Percentiles rank a stretch among this genome's conserved stretches.
These are phyloP conservation scores for Apiotrichum brassicae DNA, from an alignment of 1,284 basidiomycete genomes.

Conservation along the genomic window DNA sequence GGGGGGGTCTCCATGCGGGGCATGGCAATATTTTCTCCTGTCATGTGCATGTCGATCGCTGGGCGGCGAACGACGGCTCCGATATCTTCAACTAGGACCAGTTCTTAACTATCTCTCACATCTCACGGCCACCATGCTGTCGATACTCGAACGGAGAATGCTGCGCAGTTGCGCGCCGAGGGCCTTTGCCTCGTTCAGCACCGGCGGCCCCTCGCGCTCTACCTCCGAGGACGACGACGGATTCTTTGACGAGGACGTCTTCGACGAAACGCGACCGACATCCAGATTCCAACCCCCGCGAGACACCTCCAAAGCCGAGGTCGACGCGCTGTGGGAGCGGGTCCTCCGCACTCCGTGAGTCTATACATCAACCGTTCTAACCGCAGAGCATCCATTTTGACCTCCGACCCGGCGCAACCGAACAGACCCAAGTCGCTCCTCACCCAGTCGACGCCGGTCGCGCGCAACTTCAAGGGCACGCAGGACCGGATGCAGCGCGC, in stretches of 20 bases:
- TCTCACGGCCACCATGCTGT: not conserved
- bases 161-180: not conserved
- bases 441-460: not conserved
- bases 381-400: not conserved
- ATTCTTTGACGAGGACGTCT: not conserved
- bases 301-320: not conserved
- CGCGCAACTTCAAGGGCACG: constrained; percentile 6
- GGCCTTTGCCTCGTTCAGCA: not conserved
- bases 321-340: constrained; percentile 14
- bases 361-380: not conserved
- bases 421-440: constrained; percentile 1
- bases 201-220: not conserved
- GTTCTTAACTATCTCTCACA: not conserved
- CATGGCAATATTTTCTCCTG: not conserved
- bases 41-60: no score
- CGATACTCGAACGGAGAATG: not conserved
- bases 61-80: no score
- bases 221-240: no score
- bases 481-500: constrained; percentile 7
- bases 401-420: not conserved
- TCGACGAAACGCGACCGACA: not conserved
- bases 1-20: no score
- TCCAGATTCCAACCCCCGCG: not conserved
- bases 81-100: no score
- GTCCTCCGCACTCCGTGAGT: constrained; percentile 15